A percentile compares a stretch with the other conserved stretches of the same genome.
Conservation (phyloP, 2,329 filamentous ascomycete species). For the Ceratocystis papillata region DNA sequence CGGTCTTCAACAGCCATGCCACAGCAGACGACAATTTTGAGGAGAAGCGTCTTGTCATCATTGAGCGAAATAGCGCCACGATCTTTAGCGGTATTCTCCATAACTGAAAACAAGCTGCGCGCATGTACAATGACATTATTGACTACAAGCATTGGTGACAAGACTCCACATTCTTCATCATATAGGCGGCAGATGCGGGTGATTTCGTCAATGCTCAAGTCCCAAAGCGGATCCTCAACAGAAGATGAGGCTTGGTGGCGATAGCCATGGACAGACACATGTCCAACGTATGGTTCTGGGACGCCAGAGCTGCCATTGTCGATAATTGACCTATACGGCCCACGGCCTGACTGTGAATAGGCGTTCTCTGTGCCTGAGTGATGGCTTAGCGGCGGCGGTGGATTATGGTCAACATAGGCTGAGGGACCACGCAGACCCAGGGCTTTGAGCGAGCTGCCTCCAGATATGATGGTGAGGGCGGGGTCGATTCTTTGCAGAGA, state of each 20-base stretch:
- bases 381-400: slow-evolving; percentile 20
- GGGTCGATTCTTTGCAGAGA: slow-evolving; percentile 24
- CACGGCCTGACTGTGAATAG: slow-evolving; percentile 22
- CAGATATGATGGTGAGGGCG: slow-evolving; percentile 20
- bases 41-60: slow-evolving; percentile 49
- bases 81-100: slow-evolving; percentile 42
- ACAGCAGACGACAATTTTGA: slow-evolving; percentile 77
- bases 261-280: slow-evolving; percentile 8
- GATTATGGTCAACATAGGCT: slow-evolving; percentile 16
- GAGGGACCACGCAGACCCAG: slow-evolving; percentile 17
- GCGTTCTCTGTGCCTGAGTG: slow-evolving; percentile 22
- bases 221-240: slow-evolving; percentile 64
- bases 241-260: slow-evolving; percentile 14
- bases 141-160: slow-evolving; percentile 80
- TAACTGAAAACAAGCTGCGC: slow-evolving; percentile 57
- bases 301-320: slow-evolving; percentile 21
- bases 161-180: slow-evolving; percentile 81
- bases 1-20: slow-evolving; percentile 67
- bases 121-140: slow-evolving; percentile 60
- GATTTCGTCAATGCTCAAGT: slow-evolving; percentile 67
- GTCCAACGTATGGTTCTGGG: slow-evolving; percentile 11
- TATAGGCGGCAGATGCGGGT: slow-evolving; percentile 66
- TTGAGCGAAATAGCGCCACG: slow-evolving; percentile 34
- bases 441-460: slow-evolving; percentile 20
- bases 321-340: slow-evolving; percentile 17